phyloP scores from a whole-genome alignment of 768 basidiomycete species.

The Kwoniella heveanensis region DNA sequence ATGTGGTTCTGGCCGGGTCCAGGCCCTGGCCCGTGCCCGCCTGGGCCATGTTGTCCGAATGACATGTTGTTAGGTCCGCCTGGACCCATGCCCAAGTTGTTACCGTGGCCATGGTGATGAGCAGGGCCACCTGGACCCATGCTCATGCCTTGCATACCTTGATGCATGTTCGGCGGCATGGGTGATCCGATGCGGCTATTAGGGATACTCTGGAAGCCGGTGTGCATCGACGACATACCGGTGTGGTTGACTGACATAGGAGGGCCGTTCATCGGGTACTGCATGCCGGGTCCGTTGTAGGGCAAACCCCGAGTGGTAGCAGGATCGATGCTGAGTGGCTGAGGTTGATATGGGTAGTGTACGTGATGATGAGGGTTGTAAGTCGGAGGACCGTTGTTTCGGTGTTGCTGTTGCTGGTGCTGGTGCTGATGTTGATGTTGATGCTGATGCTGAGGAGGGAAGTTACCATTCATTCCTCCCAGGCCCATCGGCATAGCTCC shows the following conservation, averaged over 20 bases:
- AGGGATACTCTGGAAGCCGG: conserved; percentile 22
- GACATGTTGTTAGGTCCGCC: conserved; percentile 16
- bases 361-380: conserved; percentile 51
- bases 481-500: conserved; percentile 20
- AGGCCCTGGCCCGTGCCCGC: conserved; percentile 13
- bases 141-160: conserved; percentile 24
- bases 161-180: conserved; percentile 25
- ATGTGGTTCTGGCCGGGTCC: conserved; percentile 31
- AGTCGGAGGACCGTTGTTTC: conserved; percentile 24
- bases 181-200: conserved; percentile 26
- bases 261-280: conserved; percentile 33
- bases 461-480: conserved; percentile 29
- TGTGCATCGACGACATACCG: conserved; percentile 36
- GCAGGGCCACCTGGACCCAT: conserved; percentile 24
- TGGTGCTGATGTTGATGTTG: conserved; percentile 18
- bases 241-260: conserved; percentile 41
- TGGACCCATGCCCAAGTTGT: conserved; percentile 17
- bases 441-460: conserved; percentile 23
- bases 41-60: conserved; percentile 7
- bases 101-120: conserved; percentile 9
- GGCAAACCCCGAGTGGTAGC: conserved; percentile 38
- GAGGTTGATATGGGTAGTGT: conserved; percentile 48
- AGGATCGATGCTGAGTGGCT: conserved; percentile 35
- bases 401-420: conserved; percentile 14
- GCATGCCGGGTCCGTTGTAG: conserved; percentile 36